Base-by-base conservation (phyloP, 2,329 filamentous ascomycete genomes). In the Xylariaceae sp. region DNA sequence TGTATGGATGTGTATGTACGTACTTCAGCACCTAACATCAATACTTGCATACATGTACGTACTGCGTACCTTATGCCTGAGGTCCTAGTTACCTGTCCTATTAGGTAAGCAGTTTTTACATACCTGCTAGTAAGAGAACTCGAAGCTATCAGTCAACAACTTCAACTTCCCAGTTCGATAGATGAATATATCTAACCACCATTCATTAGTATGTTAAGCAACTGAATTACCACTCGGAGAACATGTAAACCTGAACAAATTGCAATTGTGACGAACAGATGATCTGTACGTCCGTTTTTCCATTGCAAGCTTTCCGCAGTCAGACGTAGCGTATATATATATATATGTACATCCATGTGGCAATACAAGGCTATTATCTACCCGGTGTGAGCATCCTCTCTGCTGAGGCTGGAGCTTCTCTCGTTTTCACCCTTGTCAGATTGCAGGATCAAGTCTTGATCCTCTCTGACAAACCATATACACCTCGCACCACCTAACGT, bases 401-500 rank as follows among this genome's bases (percentile, higher is more conserved):
- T 26, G 23, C 23, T 9, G 9, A 26, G 9, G 23, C 23, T 26
- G 9, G 9, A 26, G 4, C 4, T 26, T 26, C 23, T 26, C 23
- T 9, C 23, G n/a, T n/a, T 26, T 4, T 26, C 23, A 9, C 23
- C 23, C 9, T 26, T 26, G 23, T 37, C 12, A 12, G 14, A 10
- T 37, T 37, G 32, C 32, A 37, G 14, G 14, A 37, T 14, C 12
- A 37, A 37, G 32, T 16, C 14, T 10, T 14, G 14, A 3, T 10
- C 32, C 14, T 16, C 32, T 3, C 3, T 37, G 12, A 37, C 12
- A 37, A 37, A 37, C 14, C 32, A 12, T 44, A 51, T 26, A 55
- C 46, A 37, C 32, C 50, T 50, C 48, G 50, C 54, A 20, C 43
- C 42, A 20, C 37, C 49, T 51, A 48, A 46, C 44, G 52, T 60